Conservation (phyloP, 129 eudicot genomes). For the Flaveria bidentis region DNA sequence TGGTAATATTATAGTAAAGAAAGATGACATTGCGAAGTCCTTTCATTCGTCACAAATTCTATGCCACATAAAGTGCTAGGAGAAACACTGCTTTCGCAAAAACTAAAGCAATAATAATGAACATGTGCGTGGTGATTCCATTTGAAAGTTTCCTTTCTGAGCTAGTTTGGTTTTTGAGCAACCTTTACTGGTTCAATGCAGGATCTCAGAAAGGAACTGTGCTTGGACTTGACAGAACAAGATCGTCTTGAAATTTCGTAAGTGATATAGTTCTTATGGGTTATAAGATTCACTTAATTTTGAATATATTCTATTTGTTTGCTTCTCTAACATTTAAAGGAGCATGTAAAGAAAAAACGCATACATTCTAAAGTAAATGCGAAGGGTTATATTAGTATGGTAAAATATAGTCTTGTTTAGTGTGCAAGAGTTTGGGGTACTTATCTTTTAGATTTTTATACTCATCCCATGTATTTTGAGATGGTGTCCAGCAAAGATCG, state of each 20-base stretch:
- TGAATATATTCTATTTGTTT: background rate
- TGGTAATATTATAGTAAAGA: background rate
- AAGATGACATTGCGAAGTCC: background rate
- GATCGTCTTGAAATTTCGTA: slow-evolving; percentile 28
- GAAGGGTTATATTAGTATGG: too few relatives aligned
- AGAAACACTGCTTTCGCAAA: slow-evolving; percentile 8
- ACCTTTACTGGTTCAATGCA: slow-evolving; percentile 29
- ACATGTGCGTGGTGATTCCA: slow-evolving; percentile 13
- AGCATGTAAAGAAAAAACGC: slow-evolving; percentile 9
- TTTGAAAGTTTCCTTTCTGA: background rate
- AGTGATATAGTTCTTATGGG: slow-evolving; percentile 1
- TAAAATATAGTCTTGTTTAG: too few relatives aligned
- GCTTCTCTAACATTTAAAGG: background rate
- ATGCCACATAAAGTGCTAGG: background rate
- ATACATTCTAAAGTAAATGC: background rate
- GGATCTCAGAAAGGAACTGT: slow-evolving; percentile 34
- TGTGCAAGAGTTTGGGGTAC: too few relatives aligned
- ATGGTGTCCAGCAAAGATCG: too few relatives aligned
- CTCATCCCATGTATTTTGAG: too few relatives aligned
- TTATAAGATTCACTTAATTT: slow-evolving; percentile 1
- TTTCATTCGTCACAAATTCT: slow-evolving; percentile 12
- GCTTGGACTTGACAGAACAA: slow-evolving; percentile 31
- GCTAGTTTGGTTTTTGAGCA: slow-evolving; percentile 17
- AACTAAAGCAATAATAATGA: slow-evolving; percentile 1
- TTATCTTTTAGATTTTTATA: too few relatives aligned